Base-by-base conservation (phyloP, 257 asterid species). In the Nicotiana knightiana region DNA sequence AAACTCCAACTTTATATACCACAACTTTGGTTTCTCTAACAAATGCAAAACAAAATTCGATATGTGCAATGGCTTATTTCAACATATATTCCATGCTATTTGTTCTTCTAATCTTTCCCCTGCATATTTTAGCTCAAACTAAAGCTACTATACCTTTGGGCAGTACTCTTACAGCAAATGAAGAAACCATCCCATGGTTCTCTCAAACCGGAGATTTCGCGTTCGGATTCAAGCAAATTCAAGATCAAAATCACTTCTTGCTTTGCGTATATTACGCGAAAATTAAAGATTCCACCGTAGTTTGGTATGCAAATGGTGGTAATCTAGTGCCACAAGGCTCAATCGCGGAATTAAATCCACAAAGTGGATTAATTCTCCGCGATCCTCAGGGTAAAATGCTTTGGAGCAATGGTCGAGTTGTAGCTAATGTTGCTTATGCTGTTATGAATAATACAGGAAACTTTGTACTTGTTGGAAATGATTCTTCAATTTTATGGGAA, bases 391-490 rank as follows among this genome's bases (percentile, higher is more conserved):
- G 89, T 35, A n/a, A 35, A 5, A 5, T 9, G 0, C 53, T 89
- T 10, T 89, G 89, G 86, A 79, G 7, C 9, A 62, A 88, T 11
- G 58, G 53, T 8, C 71, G 79, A 13, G 62, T 80, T 18, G 66
- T 13, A 0, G 78, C 24, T 68, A 59, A 21, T 62, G 90, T 88
- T 10, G 78, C 85, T 46, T 76, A 85, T 53, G 94, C 84, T 13
- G 65, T 68, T n/a, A 15, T 93, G 87, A 89, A 87, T 5, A 90
- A 93, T 59, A 88, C 94, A 0, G 96, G 96, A 21, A 90, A 91
- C 68, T 85, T 93, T 37, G 85, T 86, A 26, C 83, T 93, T 0
- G 39, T 17, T n/a, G 59, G 85, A 1, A 15, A 24, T 3, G 85
- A 82, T 68, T 80, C 89, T 9, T 4, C 66, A 2, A 0, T 76